These are phyloP conservation scores for Porodaedalea pini DNA, from an alignment of 1,284 basidiomycete species.

Conservation along the genomic window DNA sequence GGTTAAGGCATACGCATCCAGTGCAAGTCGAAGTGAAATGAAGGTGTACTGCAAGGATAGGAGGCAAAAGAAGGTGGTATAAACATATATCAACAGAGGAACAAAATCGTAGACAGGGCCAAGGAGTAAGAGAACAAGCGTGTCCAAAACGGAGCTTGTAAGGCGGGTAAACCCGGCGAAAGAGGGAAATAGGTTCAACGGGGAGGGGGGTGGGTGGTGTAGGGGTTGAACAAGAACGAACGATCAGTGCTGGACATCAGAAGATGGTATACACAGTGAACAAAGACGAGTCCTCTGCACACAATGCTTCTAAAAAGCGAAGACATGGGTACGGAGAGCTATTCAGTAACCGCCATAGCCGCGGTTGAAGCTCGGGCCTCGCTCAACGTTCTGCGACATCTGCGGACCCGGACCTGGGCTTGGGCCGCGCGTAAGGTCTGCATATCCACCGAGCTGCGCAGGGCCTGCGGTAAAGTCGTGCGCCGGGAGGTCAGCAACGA, in stretches of 20 bases:
- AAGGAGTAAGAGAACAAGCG: background rate
- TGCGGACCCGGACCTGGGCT: slow-evolving; percentile 57
- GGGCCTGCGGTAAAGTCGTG: slow-evolving; percentile 82
- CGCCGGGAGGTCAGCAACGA: slow-evolving; percentile 47
- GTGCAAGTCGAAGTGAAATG: slow-evolving; percentile 6
- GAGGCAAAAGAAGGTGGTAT: slow-evolving; percentile 14
- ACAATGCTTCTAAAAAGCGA: background rate
- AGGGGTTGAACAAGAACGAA: background rate
- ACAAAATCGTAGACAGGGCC: background rate
- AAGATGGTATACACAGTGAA: slow-evolving; percentile 3
- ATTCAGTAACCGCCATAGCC: slow-evolving; percentile 33
- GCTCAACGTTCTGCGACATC: slow-evolving; percentile 53
- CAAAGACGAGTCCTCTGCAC: background rate
- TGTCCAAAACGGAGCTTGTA: background rate
- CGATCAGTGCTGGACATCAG: background rate
- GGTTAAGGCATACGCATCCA: slow-evolving; percentile 11
- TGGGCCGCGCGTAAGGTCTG: slow-evolving; percentile 67
- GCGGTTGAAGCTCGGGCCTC: slow-evolving; percentile 42
- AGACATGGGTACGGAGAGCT: background rate
- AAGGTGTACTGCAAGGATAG: background rate
- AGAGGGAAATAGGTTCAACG: background rate
- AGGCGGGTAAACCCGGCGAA: background rate
- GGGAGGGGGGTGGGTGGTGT: background rate
- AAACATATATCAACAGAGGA: slow-evolving; percentile 3
- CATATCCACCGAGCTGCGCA: slow-evolving; percentile 61